Conservation (phyloP, 257 asterid species). For the Paulownia fortunei region DNA sequence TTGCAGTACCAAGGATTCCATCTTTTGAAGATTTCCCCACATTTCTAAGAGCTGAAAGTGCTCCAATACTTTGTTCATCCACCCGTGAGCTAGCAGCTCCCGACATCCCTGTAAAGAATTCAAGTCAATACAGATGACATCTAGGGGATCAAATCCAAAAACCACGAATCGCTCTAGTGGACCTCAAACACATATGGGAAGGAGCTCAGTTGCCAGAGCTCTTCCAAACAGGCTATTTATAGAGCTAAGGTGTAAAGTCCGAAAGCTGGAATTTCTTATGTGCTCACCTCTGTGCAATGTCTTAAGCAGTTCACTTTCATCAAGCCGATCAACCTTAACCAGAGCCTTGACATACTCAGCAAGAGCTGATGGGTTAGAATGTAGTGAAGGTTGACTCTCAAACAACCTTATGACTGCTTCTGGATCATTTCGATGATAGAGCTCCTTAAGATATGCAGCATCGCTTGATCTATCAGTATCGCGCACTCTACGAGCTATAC, state of each 20-base stretch:
- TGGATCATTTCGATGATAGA: conserved; percentile 68
- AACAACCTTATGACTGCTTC: conserved; percentile 80
- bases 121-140: conserved; percentile 3
- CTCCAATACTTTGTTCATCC: conserved; percentile 68
- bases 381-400: conserved; percentile 78
- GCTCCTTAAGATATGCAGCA: conserved; percentile 83
- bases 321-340: conserved; percentile 82
- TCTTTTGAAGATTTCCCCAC: conserved; percentile 70
- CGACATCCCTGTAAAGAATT: conserved; percentile 48
- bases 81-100: conserved; percentile 50
- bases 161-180: not conserved
- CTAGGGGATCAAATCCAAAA: not conserved
- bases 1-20: conserved; percentile 79
- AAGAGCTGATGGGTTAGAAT: conserved; percentile 73
- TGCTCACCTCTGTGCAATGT: conserved; percentile 76
- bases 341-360: conserved; percentile 84
- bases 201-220: not conserved
- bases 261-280: not conserved
- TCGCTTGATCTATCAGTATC: conserved; percentile 64
- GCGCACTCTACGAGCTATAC: conserved; percentile 73
- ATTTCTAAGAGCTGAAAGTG: conserved; percentile 69
- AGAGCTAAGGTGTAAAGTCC: not conserved
- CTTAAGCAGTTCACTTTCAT: conserved; percentile 75
- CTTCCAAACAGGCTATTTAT: not conserved
- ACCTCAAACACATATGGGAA: not conserved